These are phyloP conservation scores for Prosopis cineraria DNA, from an alignment of 306 rosid genomes.

Conservation along the genomic window DNA sequence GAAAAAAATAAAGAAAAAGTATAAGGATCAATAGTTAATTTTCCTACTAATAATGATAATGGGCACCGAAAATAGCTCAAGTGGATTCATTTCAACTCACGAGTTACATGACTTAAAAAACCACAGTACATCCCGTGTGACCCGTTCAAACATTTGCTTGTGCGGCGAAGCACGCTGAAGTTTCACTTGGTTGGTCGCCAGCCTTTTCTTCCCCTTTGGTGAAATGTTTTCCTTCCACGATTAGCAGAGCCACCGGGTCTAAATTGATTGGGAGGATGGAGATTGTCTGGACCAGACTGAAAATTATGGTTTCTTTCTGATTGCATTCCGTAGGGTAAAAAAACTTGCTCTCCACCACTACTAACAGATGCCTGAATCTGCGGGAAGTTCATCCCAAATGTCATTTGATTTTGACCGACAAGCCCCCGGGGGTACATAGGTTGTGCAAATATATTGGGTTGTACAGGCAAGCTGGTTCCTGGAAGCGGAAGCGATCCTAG, in stretches of 20 bases:
- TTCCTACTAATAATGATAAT: not conserved
- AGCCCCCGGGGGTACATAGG: constrained; percentile 47
- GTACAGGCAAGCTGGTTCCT: constrained; percentile 40
- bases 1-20: no score
- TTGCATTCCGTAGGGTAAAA: constrained; percentile 39
- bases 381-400: constrained; percentile 45
- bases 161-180: not conserved
- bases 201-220: constrained; percentile 57
- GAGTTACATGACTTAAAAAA: not conserved
- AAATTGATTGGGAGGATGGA: constrained; percentile 45
- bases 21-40: no score
- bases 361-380: constrained; percentile 37
- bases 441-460: constrained; percentile 48
- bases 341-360: constrained; percentile 44
- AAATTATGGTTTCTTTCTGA: constrained; percentile 39
- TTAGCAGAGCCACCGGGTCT: constrained; percentile 44
- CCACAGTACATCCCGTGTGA: constrained; percentile 21
- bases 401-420: constrained; percentile 56
- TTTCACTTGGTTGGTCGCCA: constrained; percentile 55
- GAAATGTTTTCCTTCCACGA: constrained; percentile 54
- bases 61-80: not conserved
- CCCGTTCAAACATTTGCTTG: not conserved
- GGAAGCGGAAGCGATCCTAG: constrained; percentile 35
- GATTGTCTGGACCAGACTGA: constrained; percentile 40
- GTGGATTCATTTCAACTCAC: not conserved